Conservation (phyloP, 257 asterid species). For the Buddleja alternifolia region DNA sequence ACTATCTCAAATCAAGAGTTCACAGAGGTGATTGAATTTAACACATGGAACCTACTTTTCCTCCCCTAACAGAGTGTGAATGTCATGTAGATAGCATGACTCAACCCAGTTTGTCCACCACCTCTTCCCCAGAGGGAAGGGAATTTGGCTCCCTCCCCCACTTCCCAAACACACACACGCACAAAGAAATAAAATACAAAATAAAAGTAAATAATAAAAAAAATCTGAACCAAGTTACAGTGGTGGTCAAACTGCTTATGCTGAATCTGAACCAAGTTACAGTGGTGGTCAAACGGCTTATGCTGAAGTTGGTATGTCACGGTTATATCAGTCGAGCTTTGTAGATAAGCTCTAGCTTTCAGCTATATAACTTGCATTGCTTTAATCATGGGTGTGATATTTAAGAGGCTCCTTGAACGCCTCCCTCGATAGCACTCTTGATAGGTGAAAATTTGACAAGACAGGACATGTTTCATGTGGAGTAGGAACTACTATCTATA, state of each 20-base stretch:
- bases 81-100: not conserved
- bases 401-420: not conserved
- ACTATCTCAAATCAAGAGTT: constrained; percentile 96
- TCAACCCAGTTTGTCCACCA: constrained; percentile 23
- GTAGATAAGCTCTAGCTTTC: not conserved
- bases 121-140: not conserved
- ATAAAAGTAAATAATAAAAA: no score
- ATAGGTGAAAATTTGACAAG: not conserved
- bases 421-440: not conserved
- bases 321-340: not conserved
- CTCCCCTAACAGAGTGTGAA: constrained; percentile 6
- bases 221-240: not conserved
- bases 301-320: not conserved
- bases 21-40: constrained; percentile 71
- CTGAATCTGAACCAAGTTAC: constrained; percentile 11
- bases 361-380: constrained; percentile 8
- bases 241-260: not conserved
- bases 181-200: no score
- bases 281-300: not conserved
- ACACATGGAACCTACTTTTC: constrained; percentile 13
- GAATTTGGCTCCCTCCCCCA: not conserved
- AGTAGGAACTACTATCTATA: constrained; percentile 10
- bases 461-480: not conserved
- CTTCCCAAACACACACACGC: no score
- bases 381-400: constrained; percentile 1